Conservation (phyloP, 352 stramenopile species). For the Blastocystis sp. region DNA sequence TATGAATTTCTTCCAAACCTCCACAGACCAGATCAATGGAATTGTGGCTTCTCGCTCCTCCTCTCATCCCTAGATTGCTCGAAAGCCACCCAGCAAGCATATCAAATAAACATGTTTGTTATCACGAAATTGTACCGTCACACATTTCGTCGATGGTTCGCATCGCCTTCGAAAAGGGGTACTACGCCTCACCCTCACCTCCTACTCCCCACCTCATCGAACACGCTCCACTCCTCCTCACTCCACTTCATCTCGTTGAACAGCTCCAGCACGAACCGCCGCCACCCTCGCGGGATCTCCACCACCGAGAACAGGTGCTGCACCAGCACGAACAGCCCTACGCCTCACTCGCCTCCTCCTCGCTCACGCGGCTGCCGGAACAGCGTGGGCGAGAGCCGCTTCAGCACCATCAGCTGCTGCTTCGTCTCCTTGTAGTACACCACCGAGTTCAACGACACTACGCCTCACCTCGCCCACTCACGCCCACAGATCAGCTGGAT, state of each 20-base stretch:
- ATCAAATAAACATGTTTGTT: conserved; percentile 14
- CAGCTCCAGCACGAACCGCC: conserved; percentile 37
- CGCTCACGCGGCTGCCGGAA: conserved; percentile 10
- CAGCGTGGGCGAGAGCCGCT: neutral
- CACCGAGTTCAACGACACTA: conserved; percentile 38
- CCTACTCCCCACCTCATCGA: neutral
- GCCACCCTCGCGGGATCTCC: conserved; percentile 1
- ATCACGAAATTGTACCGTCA: neutral
- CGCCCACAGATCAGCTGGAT: neutral
- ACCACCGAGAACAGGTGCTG: conserved; percentile 42
- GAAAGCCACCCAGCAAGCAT: neutral
- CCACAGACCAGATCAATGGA: neutral
- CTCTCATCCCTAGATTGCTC: neutral
- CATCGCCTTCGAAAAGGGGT: neutral
- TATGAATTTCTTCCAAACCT: neutral
- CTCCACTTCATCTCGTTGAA: conserved; percentile 7
- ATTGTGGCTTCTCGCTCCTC: neutral
- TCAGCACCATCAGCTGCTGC: conserved; percentile 26
- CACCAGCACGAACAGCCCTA: conserved; percentile 51
- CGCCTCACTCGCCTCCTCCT: neutral
- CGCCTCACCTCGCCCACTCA: no score
- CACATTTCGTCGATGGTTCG: neutral
- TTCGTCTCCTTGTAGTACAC: neutral
- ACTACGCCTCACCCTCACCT: conserved; percentile 4
- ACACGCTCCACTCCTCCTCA: conserved; percentile 21